Evolutionary conservation across 768 basidiomycete species (phyloP), one percentile per base, ranked within the genome.

Genomic region (Pleurotus citrinopileatus): DNA sequence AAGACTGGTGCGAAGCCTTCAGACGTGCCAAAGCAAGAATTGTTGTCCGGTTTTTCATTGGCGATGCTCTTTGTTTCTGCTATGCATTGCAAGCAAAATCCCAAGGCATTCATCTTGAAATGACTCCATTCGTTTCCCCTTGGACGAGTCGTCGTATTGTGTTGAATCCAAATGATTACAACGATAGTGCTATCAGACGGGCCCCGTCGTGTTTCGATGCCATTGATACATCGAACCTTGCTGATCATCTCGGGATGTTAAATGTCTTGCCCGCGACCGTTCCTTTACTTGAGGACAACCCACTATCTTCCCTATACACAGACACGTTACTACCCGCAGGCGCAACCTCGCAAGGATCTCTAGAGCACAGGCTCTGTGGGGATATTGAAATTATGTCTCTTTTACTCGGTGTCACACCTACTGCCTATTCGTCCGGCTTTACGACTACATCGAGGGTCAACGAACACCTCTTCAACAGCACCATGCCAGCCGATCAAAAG

Each of bases 141-240:
- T 79, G 75, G 76, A 71, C 70, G 8, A 61, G 62, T 0, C 44
- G 63, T 0, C 59, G 62, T 28, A 67, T 77, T 27, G 38, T 54
- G 20, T 63, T 80, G 6, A 61, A 69, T 38, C 48, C 57, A 2
- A 63, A 57, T 8, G 70, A 73, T 46, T 75, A 77, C 57, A 22
- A 42, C 27, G 47, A n/a, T n/a, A n/a, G n/a, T n/a, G n/a, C 45
- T 3, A n/a, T 32, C 25, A 13, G 27, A 27, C 23, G 55, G 25
- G 70, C 74, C 2, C 77, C 78, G 1, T 28, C 63, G 7, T 42
- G 53, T 1, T 82, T 80, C 58, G 66, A 74, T 54, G 67, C 77
- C 51, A 75, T 82, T 29, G 78, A 82, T 28, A 75, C 79, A 0
- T 80, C 79, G 17, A 80, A 81, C 54, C 64, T 82, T 23, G 57